Evolutionary conservation across 805 yeast genomes (phyloP).

Genomic region (Saccharomyces paradoxus): DNA sequence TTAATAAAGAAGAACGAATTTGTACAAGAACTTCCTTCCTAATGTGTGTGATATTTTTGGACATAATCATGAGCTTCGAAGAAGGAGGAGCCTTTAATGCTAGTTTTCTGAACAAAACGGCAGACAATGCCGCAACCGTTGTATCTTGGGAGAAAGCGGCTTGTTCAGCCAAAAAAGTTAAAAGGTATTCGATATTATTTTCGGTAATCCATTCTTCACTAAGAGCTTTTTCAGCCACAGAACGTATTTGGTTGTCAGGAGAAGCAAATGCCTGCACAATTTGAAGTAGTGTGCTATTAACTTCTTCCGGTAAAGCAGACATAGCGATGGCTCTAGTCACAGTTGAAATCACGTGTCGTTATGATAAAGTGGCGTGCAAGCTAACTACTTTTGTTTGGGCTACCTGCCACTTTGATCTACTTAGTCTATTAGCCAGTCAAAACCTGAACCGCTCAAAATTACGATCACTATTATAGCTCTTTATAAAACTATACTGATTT

Average conservation of each 20-base stretch:
- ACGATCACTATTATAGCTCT: neutral
- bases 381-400: neutral
- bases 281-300: conserved; percentile 43
- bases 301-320: conserved; percentile 53
- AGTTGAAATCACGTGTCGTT: neutral
- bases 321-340: conserved; percentile 11
- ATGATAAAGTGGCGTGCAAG: neutral
- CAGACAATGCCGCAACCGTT: conserved; percentile 60
- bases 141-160: conserved; percentile 57
- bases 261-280: conserved; percentile 67
- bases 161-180: conserved; percentile 75
- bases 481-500: neutral
- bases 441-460: neutral
- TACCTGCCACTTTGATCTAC: neutral
- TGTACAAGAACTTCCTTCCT: conserved; percentile 49
- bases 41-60: conserved; percentile 69
- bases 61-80: conserved; percentile 50
- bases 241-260: conserved; percentile 64
- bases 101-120: conserved; percentile 82
- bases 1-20: conserved; percentile 56
- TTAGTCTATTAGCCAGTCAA: neutral
- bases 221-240: conserved; percentile 67
- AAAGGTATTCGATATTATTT: conserved; percentile 58
- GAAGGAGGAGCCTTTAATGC: conserved; percentile 69
- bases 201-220: conserved; percentile 68